A percentile compares a stretch with the other conserved stretches of the same genome.
phyloP scores from a whole-genome alignment of 139 green algal genomes.

The Bryopsis sp. region DNA sequence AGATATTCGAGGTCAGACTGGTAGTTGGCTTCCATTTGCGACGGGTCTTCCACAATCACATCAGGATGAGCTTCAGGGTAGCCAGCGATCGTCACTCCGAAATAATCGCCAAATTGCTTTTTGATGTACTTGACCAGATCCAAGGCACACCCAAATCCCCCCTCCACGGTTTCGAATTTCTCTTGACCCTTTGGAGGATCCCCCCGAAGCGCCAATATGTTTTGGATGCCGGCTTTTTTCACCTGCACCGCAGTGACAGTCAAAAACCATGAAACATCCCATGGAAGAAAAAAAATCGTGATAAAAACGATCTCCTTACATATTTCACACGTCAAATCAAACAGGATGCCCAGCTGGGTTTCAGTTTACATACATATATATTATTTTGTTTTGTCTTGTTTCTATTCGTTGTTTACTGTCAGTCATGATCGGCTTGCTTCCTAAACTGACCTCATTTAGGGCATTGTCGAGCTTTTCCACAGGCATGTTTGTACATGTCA shows the following conservation, averaged over 20 bases:
- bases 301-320: no score
- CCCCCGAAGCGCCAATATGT: conserved; percentile 90
- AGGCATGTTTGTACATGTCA: conserved; percentile 98
- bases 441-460: conserved; percentile 52
- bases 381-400: conserved; percentile 10
- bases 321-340: no score
- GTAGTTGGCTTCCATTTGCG: conserved; percentile 73
- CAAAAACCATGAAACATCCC: no score
- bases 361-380: conserved; percentile 9
- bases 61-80: conserved; percentile 97
- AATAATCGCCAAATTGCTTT: conserved; percentile 80
- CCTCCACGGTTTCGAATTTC: conserved; percentile 25
- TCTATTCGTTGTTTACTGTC: not conserved
- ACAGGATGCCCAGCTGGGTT: no score
- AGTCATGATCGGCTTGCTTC: not conserved
- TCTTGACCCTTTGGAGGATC: conserved; percentile 72
- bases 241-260: conserved; percentile 30
- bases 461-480: conserved; percentile 77
- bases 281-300: no score
- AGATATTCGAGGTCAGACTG: conserved; percentile 82
- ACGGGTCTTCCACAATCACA: conserved; percentile 69
- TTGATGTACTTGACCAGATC: conserved; percentile 94
- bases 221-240: conserved; percentile 78
- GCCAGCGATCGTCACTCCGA: conserved; percentile 87
- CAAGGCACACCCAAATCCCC: conserved; percentile 82